Conservation (phyloP, 1,139 yeast species). For the Suhomyces taliae region DNA sequence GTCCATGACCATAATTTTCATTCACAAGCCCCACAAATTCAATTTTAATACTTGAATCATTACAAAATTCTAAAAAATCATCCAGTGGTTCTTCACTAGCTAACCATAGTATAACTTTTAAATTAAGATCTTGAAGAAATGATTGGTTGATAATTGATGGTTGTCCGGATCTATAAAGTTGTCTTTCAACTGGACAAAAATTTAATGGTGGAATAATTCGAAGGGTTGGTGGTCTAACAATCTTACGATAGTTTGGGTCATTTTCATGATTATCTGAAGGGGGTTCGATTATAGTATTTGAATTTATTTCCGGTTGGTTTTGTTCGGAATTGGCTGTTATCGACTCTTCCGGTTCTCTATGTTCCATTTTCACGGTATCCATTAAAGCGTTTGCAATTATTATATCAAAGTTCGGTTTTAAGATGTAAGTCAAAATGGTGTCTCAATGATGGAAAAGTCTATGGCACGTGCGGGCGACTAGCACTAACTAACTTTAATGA, state of each 20-base stretch:
- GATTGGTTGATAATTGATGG: conserved; percentile 95
- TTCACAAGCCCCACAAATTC: conserved; percentile 71
- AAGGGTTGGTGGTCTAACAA: conserved; percentile 48
- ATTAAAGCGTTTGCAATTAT: too few species aligned
- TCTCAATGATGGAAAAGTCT: neutral
- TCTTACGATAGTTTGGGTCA: conserved; percentile 10
- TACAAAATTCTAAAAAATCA: conserved; percentile 78
- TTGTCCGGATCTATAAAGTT: conserved; percentile 86
- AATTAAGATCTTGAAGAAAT: conserved; percentile 69
- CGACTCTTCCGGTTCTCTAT: neutral
- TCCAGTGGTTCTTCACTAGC: conserved; percentile 96
- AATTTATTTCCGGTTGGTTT: neutral
- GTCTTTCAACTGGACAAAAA: conserved; percentile 90
- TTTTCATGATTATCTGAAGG: neutral
- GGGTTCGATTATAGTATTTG: neutral
- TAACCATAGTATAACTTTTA: conserved; percentile 86
- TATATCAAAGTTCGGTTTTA: too few species aligned
- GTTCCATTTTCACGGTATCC: neutral
- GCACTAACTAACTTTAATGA: too few species aligned
- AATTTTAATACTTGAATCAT: conserved; percentile 61
- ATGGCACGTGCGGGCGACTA: neutral
- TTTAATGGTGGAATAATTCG: conserved; percentile 90
- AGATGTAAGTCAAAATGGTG: too few species aligned
- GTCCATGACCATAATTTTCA: conserved; percentile 25
- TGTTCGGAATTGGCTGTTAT: neutral